These are phyloP conservation scores for Aspergillus olivimuriae DNA, from an alignment of 495 filamentous ascomycete species.

Conservation along the genomic window DNA sequence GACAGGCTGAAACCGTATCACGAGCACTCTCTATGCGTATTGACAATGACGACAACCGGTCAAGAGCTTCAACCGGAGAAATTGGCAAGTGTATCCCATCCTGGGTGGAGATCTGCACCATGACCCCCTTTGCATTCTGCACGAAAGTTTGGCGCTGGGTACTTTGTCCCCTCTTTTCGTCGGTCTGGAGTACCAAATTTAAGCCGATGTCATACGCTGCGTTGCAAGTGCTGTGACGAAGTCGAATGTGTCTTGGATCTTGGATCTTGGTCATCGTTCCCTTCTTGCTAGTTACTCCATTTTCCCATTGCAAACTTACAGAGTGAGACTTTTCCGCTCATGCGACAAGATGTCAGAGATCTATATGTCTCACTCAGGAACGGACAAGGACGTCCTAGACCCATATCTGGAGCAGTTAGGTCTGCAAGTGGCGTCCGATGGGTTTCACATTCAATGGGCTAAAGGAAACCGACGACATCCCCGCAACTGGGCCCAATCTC, in stretches of 20 bases:
- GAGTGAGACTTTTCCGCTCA: no score
- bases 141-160: background rate
- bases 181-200: background rate
- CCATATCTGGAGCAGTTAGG: conserved; percentile 11
- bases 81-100: background rate
- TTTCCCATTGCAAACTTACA: no score
- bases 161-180: background rate
- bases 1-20: no score
- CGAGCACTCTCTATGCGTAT: no score
- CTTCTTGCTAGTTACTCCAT: no score
- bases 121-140: background rate
- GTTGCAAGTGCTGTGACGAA: background rate
- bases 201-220: background rate
- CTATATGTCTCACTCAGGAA: conserved; percentile 11
- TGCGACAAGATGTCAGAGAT: conserved; percentile 5
- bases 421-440: conserved; percentile 32
- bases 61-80: background rate
- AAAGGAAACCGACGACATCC: conserved; percentile 32
- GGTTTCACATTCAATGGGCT: conserved; percentile 32
- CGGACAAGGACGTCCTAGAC: conserved; percentile 16
- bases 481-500: conserved; percentile 29
- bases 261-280: no score
- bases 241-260: background rate
- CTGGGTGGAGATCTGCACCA: background rate
- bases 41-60: no score